These are phyloP conservation scores for Suaeda aralocaspica DNA, from an alignment of 148 eudicot genomes.

Conservation along the genomic window DNA sequence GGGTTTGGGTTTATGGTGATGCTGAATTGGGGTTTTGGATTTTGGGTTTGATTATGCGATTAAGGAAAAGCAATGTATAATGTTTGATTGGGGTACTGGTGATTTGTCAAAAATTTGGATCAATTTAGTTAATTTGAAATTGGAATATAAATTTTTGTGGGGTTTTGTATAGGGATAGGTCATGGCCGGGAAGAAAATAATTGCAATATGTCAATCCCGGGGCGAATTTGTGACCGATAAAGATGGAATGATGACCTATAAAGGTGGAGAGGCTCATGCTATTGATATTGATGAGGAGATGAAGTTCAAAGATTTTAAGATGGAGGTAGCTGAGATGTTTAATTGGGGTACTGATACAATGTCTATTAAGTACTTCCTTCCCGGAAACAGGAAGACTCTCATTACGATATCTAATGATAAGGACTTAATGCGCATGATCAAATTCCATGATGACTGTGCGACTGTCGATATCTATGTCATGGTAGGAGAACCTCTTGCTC, in stretches of 20 bases:
- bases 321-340: conserved; percentile 88
- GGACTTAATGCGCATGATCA: conserved; percentile 81
- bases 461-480: conserved; percentile 70
- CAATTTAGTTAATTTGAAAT: neutral
- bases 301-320: conserved; percentile 52
- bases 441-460: conserved; percentile 50
- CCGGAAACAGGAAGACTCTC: conserved; percentile 71
- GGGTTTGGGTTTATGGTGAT: neutral
- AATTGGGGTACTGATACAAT: conserved; percentile 39
- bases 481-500: conserved; percentile 51
- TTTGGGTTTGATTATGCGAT: conserved; percentile 3
- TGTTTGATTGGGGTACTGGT: neutral
- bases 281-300: conserved; percentile 68
- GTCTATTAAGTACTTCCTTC: conserved; percentile 75
- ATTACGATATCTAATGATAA: conserved; percentile 88
- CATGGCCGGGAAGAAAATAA: conserved; percentile 73
- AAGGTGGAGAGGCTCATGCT: conserved; percentile 97
- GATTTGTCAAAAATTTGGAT: neutral
- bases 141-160: neutral
- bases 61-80: neutral
- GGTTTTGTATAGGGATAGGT: conserved; percentile 26
- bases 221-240: conserved; percentile 58
- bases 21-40: conserved; percentile 13
- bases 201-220: conserved; percentile 83
- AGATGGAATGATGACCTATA: conserved; percentile 58